phyloP scores from a whole-genome alignment of 2,329 filamentous ascomycete genomes.

The Hymenoscyphus fructigenus region DNA sequence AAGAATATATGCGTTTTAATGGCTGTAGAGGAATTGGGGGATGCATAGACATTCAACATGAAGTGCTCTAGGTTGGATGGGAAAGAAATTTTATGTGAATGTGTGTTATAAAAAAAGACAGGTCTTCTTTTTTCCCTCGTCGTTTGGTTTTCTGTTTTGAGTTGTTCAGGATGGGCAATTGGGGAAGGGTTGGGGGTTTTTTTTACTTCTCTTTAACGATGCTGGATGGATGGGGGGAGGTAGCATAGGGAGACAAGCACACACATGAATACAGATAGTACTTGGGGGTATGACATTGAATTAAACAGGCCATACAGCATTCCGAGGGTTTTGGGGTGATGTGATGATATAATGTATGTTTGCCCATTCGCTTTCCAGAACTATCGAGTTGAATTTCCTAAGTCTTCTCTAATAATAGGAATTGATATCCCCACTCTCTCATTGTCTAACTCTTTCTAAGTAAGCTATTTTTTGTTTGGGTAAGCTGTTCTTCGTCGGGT shows the following conservation, averaged over 20 bases:
- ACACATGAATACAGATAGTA: not conserved
- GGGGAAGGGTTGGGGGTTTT: not conserved
- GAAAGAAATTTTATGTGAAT: not conserved
- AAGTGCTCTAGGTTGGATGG: conserved; percentile 20
- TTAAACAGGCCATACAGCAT: not conserved
- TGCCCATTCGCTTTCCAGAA: too few relatives aligned
- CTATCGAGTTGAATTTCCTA: too few relatives aligned
- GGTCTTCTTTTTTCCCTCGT: not conserved
- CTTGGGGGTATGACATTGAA: not conserved
- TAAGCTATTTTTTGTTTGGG: too few relatives aligned
- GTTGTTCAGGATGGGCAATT: not conserved
- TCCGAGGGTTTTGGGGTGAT: not conserved
- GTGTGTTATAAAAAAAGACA: not conserved
- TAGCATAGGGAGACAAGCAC: not conserved
- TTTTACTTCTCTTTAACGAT: not conserved
- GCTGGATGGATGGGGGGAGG: not conserved
- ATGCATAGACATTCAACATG: conserved; percentile 18
- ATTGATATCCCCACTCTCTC: too few relatives aligned
- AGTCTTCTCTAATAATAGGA: too few relatives aligned
- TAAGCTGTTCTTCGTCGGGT: too few relatives aligned
- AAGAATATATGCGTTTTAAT: not conserved
- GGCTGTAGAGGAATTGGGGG: not conserved
- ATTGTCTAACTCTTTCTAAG: too few relatives aligned
- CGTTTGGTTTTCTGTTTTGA: not conserved
- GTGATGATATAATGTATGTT: not conserved